Base-by-base conservation (phyloP, 2,329 filamentous ascomycete genomes). In the Sporothrix inflata region DNA sequence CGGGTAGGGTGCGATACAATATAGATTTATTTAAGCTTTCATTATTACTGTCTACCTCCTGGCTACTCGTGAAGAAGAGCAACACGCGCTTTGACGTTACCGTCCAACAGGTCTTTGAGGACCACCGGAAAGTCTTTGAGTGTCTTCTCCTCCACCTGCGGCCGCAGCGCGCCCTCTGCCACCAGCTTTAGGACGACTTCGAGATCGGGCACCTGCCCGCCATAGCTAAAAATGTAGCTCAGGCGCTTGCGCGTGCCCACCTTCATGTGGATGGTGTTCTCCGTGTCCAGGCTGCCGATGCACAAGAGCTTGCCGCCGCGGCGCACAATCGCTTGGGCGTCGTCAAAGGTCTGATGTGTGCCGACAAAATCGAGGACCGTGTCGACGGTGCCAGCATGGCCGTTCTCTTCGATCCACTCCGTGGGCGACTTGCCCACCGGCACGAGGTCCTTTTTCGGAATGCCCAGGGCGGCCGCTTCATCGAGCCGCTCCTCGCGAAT, bases 211-310 rank as follows among this genome's bases (percentile, higher is more conserved):
- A 40, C 55, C 53, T 70, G 68, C 6, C 68, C 68, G 27, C 68
- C 68, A 27, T 70, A 70, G 24, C 51, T 70, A 40, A 70, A 70
- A 30, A 70, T 70, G 68, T 57, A 70, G 68, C 53, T 61, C 24
- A 70, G 55, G 24, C 68, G 68, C 68, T 70, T 70, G 40, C 68
- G 68, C 42, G 68, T 70, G 53, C 68, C 68, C 21, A 27, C 30
- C 68, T 70, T 70, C 68, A 70, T 70, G 55, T 61, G 68, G 21
- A 70, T 34, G 19, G 68, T 70, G 53, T 70, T 70, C 24, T 70
- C 68, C 24, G 68, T 70, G 53, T 70, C 68, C 53, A 70, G 40
- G 27, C 68, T 70, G 68, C 68, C 68, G 34, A 70, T 61, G 55
- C 68, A 70, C 55, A 70, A 30, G 40, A 70, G 40, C 53, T 61